These are phyloP conservation scores for Cinnamomum micranthum DNA, from an alignment of 164 flowering plant species.

Conservation along the genomic window DNA sequence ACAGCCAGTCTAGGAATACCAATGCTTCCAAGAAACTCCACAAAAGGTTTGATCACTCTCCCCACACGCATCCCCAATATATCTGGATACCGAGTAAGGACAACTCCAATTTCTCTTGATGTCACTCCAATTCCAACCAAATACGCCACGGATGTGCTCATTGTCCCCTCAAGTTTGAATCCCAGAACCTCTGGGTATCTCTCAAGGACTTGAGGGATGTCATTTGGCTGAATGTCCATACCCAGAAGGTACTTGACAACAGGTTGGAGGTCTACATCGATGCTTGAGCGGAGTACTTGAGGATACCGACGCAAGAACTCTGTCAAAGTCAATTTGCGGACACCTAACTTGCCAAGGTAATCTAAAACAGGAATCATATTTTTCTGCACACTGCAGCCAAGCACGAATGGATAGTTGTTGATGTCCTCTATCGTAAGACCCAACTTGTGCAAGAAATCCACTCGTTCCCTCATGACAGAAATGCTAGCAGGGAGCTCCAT, in stretches of 20 bases:
- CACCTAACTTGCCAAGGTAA: constrained; percentile 88
- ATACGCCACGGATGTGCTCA: constrained; percentile 98
- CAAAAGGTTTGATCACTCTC: constrained; percentile 83
- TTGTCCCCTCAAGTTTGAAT: constrained; percentile 94
- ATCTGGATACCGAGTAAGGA: constrained; percentile 75
- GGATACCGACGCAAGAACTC: constrained; percentile 84
- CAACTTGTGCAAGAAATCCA: constrained; percentile 80
- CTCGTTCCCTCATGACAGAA: constrained; percentile 90
- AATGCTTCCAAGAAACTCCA: constrained; percentile 69
- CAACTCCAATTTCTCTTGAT: constrained; percentile 76
- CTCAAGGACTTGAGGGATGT: constrained; percentile 79
- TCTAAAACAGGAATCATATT: constrained; percentile 98
- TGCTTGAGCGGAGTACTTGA: constrained; percentile 91
- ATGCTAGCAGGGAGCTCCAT: constrained; percentile 86
- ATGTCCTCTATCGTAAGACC: constrained; percentile 87
- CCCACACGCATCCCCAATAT: constrained; percentile 95
- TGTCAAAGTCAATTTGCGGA: constrained; percentile 64
- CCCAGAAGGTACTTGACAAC: constrained; percentile 89
- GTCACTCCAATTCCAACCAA: constrained; percentile 92
- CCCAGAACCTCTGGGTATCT: constrained; percentile 87
- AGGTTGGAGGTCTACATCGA: constrained; percentile 91
- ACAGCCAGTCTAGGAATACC: constrained; percentile 78
- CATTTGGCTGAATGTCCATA: constrained; percentile 75
- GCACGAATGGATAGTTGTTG: constrained; percentile 87
- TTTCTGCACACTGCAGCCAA: constrained; percentile 96